A percentile compares a stretch with the other conserved stretches of the same genome.
Evolutionary conservation across 2,329 filamentous ascomycete genomes (phyloP).

Genomic region (Hypoxylon sp.): DNA sequence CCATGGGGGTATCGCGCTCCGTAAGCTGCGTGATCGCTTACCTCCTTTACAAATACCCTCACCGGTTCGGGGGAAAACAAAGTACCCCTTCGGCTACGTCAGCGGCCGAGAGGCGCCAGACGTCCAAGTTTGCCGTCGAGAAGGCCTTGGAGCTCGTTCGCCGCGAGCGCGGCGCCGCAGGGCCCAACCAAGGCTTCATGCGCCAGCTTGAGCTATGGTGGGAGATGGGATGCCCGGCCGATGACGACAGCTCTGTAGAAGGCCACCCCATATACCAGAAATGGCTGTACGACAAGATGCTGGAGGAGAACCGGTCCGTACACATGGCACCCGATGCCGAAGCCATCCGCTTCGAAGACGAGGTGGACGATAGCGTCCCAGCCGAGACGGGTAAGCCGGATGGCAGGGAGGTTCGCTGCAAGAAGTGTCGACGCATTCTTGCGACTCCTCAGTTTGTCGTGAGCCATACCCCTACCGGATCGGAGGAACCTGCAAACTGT

Average conservation of each 20-base stretch:
- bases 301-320: conserved; percentile 68
- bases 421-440: conserved; percentile 81
- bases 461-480: conserved; percentile 60
- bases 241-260: conserved; percentile 62
- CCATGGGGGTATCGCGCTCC: conserved; percentile 95
- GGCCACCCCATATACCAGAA: conserved; percentile 80
- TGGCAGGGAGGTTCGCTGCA: conserved; percentile 76
- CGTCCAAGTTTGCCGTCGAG: conserved; percentile 58
- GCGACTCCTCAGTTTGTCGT: conserved; percentile 69
- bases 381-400: conserved; percentile 12
- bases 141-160: conserved; percentile 74
- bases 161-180: conserved; percentile 76
- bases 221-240: conserved; percentile 79
- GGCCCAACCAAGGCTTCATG: conserved; percentile 94
- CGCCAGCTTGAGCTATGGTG: conserved; percentile 86
- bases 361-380: conserved; percentile 52
- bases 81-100: conserved; percentile 55
- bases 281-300: conserved; percentile 64
- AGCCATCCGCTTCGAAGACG: conserved; percentile 84
- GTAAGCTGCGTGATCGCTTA: conserved; percentile 86
- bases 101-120: conserved; percentile 50
- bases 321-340: conserved; percentile 79
- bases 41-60: conserved; percentile 73
- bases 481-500: conserved; percentile 56
- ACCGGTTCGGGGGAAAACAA: conserved; percentile 55